Conservation (phyloP, 352 stramenopile genomes). For the Pythium aristosporum region DNA sequence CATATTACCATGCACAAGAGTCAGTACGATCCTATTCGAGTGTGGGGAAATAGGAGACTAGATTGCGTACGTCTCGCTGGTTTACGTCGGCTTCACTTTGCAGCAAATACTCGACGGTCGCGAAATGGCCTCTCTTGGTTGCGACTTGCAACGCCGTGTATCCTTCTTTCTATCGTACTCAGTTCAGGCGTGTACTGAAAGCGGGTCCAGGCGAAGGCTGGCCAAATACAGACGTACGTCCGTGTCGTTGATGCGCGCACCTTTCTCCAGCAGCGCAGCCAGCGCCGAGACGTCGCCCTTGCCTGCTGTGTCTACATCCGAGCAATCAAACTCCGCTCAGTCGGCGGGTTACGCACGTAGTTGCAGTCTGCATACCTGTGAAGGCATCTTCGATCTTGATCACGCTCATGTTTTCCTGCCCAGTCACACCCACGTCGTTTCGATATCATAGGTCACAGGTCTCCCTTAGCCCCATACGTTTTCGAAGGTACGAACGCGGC, state of each 20-base stretch:
- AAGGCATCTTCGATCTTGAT: conserved; percentile 66
- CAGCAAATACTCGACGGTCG: conserved; percentile 57
- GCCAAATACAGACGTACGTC: conserved; percentile 38
- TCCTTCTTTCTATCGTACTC: conserved; percentile 45
- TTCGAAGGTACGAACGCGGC: not conserved
- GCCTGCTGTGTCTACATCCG: conserved; percentile 41
- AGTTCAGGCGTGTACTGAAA: not conserved
- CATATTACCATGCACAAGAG: not conserved
- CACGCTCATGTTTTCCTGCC: conserved; percentile 34
- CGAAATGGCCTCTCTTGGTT: conserved; percentile 49
- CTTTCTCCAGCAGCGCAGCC: conserved; percentile 38
- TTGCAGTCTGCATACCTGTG: conserved; percentile 33
- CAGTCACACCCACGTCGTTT: conserved; percentile 16
- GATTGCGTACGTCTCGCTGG: conserved; percentile 47
- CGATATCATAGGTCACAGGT: conserved; percentile 20
- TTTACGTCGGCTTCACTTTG: conserved; percentile 53
- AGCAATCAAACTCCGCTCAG: not conserved
- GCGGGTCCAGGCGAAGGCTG: not conserved
- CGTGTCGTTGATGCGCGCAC: conserved; percentile 53
- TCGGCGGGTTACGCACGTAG: too few species aligned
- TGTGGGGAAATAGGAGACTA: not conserved
- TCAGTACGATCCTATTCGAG: not conserved
- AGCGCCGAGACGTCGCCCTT: conserved; percentile 40
- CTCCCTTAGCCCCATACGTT: not conserved
- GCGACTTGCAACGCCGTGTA: conserved; percentile 59